phyloP scores from a whole-genome alignment of 257 asterid genomes.

The Scutellaria galericulata region DNA sequence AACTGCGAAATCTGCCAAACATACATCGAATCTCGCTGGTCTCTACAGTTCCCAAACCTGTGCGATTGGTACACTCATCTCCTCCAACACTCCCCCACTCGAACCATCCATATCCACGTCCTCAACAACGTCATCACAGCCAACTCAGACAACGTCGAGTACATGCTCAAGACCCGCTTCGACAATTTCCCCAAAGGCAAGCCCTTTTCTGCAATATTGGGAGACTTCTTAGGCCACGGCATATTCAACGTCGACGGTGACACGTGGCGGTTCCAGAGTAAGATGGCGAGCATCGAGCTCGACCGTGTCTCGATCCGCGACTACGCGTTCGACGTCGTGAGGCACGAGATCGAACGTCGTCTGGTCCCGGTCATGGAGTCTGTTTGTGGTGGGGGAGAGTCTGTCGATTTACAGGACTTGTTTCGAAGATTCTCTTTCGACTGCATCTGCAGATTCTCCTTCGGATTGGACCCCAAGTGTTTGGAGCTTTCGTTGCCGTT shows the following conservation, averaged over 20 bases:
- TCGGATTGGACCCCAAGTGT: constrained; percentile 47
- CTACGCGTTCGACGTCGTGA: constrained; percentile 40
- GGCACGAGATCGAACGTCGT: constrained; percentile 39
- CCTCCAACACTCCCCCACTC: constrained; percentile 48
- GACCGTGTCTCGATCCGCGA: constrained; percentile 44
- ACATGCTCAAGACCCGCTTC: constrained; percentile 58
- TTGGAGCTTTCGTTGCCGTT: constrained; percentile 37
- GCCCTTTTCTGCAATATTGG: constrained; percentile 55
- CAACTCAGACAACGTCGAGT: constrained; percentile 55
- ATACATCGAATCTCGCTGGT: constrained; percentile 55
- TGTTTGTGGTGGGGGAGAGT: background rate
- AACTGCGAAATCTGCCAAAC: constrained; percentile 59
- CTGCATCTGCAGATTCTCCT: constrained; percentile 43
- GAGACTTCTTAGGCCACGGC: constrained; percentile 60
- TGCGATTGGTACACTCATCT: constrained; percentile 74
- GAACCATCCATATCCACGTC: constrained; percentile 44
- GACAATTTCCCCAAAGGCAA: constrained; percentile 57
- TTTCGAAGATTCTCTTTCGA: constrained; percentile 47
- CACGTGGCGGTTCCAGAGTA: constrained; percentile 51
- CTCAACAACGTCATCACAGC: constrained; percentile 42
- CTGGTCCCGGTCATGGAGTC: constrained; percentile 39
- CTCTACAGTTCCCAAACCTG: constrained; percentile 45
- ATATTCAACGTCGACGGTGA: constrained; percentile 69
- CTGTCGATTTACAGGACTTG: constrained; percentile 46
- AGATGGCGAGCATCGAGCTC: constrained; percentile 55